Evolutionary conservation across 805 yeast genomes (phyloP).

Genomic region (Soucietia sequanensis): DNA sequence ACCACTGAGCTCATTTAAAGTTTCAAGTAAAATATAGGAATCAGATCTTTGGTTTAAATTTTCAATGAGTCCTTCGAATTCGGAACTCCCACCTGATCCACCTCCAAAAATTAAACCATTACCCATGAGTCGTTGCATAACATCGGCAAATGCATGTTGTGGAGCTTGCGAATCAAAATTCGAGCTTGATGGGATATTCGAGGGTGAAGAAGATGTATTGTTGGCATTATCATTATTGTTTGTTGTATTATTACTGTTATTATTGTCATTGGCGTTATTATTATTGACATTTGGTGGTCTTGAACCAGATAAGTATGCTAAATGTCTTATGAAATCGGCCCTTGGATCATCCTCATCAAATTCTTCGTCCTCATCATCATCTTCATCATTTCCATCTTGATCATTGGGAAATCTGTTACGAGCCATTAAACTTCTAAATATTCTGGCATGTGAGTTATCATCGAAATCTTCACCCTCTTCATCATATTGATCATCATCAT

Average conservation of each 20-base stretch:
- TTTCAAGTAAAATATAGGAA: constrained; percentile 60
- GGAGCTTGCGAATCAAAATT: constrained; percentile 1
- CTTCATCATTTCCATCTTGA: constrained; percentile 12
- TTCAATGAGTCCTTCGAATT: constrained; percentile 33
- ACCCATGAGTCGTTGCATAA: constrained; percentile 33
- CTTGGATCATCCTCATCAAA: constrained; percentile 16
- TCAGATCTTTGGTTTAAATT: constrained; percentile 49
- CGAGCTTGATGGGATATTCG: constrained; percentile 5
- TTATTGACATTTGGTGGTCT: too few species aligned
- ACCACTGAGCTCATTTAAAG: constrained; percentile 63
- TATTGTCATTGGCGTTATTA: too few species aligned
- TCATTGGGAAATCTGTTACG: constrained; percentile 9
- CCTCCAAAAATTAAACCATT: constrained; percentile 21
- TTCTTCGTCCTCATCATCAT: constrained; percentile 14
- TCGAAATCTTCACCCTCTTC: constrained; percentile 8
- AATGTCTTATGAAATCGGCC: constrained; percentile 25
- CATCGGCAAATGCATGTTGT: constrained; percentile 25
- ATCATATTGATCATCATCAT: too few species aligned
- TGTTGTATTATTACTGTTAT: constrained; percentile 18
- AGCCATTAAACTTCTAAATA: constrained; percentile 19
- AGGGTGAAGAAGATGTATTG: constrained; percentile 2
- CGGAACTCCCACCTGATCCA: constrained; percentile 17
- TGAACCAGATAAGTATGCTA: constrained; percentile 15
- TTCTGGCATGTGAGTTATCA: constrained; percentile 16
- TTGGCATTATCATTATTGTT: too few species aligned